Conservation (phyloP, 2,329 filamentous ascomycete species). For the Dactylellina cionopaga region DNA sequence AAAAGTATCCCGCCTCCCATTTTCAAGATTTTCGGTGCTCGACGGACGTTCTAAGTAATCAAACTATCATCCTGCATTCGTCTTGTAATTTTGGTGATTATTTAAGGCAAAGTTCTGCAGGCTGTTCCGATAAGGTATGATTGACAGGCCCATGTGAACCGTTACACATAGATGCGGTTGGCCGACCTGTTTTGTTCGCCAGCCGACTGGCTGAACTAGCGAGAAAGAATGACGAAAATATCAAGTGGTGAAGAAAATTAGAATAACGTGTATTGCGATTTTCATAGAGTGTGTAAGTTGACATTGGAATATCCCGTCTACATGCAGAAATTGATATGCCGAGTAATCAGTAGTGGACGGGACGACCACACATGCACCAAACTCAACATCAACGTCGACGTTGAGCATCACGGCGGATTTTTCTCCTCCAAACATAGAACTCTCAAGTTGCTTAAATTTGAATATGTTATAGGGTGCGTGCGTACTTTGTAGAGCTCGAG, state of each 20-base stretch:
- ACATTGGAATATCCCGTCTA: conserved; percentile 7
- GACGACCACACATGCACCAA: conserved; percentile 27
- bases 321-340: conserved; percentile 27
- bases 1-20: conserved; percentile 9
- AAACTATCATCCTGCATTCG: conserved; percentile 21
- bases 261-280: too few relatives aligned
- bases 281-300: not conserved
- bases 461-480: conserved; percentile 14
- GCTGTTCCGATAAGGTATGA: conserved; percentile 36
- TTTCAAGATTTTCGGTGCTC: conserved; percentile 12
- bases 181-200: conserved; percentile 6
- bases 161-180: conserved; percentile 37
- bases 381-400: conserved; percentile 24
- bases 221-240: conserved; percentile 29
- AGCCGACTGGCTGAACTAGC: not conserved
- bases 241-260: not conserved
- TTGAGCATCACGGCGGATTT: conserved; percentile 23
- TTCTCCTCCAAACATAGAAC: conserved; percentile 20
- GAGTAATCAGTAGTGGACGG: conserved; percentile 38
- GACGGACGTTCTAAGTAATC: conserved; percentile 31
- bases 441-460: not conserved
- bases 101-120: conserved; percentile 1
- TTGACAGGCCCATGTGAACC: conserved; percentile 43
- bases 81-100: not conserved
- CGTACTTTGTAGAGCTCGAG: not conserved